These are phyloP conservation scores for Themeda triandra DNA, from an alignment of 176 grass and related monocot genomes.

Conservation along the genomic window DNA sequence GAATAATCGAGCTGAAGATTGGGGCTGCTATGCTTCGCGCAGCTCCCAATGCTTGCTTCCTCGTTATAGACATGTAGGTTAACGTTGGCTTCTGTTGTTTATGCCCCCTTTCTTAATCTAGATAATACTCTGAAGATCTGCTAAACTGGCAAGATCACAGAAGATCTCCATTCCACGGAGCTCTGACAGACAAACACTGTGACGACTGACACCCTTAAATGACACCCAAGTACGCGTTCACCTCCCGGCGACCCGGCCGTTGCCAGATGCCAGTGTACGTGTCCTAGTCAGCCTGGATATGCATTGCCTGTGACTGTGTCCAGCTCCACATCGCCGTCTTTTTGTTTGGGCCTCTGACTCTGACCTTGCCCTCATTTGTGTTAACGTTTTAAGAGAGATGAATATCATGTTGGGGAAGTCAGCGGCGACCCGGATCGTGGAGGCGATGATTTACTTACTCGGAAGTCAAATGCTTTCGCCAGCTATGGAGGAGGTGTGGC, in stretches of 20 bases:
- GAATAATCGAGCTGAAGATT: constrained; percentile 3
- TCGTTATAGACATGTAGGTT: neutral
- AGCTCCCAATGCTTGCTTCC: neutral
- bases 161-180: neutral
- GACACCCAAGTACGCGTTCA: neutral
- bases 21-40: neutral
- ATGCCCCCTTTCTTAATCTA: neutral
- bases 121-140: neutral
- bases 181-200: constrained; percentile 9
- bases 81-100: constrained; percentile 10
- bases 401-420: neutral
- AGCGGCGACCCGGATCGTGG: neutral
- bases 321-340: neutral
- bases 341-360: neutral
- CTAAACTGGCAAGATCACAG: constrained; percentile 13
- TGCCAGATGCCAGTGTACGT: neutral
- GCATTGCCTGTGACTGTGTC: neutral
- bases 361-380: neutral
- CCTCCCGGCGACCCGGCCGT: neutral
- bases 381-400: neutral
- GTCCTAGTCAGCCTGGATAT: constrained; percentile 16
- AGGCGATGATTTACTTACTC: neutral
- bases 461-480: neutral
- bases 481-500: neutral
- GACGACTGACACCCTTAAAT: neutral